These are phyloP conservation scores for Vitis cinerea DNA, from an alignment of 164 flowering plant genomes.

Conservation along the genomic window DNA sequence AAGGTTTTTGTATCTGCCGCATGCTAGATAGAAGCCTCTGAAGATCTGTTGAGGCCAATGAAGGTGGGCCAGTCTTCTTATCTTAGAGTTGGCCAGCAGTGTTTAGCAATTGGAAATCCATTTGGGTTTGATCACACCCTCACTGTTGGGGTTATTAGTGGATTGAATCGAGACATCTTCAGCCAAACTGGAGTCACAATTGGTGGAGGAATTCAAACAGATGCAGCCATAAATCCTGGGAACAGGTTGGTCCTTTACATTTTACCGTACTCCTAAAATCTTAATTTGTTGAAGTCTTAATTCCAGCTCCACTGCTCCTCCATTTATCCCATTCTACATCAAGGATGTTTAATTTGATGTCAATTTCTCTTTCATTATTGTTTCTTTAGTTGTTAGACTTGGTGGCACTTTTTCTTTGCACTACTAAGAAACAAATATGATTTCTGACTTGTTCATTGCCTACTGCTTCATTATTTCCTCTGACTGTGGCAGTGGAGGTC, in stretches of 20 bases:
- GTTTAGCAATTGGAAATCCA: slow-evolving; percentile 96
- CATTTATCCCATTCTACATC: not conserved
- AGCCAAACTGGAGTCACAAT: slow-evolving; percentile 93
- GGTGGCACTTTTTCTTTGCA: not conserved
- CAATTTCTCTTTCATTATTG: not conserved
- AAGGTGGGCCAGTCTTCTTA: slow-evolving; percentile 71
- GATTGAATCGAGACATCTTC: slow-evolving; percentile 85
- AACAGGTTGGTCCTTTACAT: slow-evolving; percentile 57
- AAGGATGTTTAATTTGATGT: not conserved
- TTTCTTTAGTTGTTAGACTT: not conserved
- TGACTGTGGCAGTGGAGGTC: slow-evolving; percentile 76
- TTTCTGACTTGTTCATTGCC: not conserved
- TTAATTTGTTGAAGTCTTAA: not conserved
- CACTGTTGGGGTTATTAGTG: slow-evolving; percentile 94
- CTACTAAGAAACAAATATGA: not conserved
- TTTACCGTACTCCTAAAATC: not conserved
- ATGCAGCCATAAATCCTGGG: slow-evolving; percentile 98
- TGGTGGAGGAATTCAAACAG: slow-evolving; percentile 97
- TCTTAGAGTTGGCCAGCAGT: slow-evolving; percentile 87
- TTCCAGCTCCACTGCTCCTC: not conserved
- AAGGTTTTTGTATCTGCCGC: slow-evolving; percentile 6
- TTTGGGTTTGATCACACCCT: slow-evolving; percentile 98
- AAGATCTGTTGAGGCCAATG: slow-evolving; percentile 73
- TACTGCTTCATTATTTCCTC: slow-evolving; percentile 13
- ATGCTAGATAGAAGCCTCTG: slow-evolving; percentile 75